Evolutionary conservation across 2,329 filamentous ascomycete genomes (phyloP).

Genomic region (Pleurostoma richardsiae): DNA sequence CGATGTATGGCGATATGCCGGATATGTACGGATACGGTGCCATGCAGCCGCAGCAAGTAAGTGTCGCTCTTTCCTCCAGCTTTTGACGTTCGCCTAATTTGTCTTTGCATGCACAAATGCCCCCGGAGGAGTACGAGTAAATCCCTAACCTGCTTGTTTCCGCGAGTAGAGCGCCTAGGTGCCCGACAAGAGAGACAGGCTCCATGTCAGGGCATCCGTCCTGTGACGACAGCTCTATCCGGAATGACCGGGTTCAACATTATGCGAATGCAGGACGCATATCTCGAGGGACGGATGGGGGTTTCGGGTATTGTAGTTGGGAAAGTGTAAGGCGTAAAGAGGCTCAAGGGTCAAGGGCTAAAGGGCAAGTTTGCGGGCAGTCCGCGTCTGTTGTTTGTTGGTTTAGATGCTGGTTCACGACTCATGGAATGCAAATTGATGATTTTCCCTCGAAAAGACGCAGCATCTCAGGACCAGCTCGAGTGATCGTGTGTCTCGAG

Average conservation of each 20-base stretch:
- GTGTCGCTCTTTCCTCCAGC: constrained; percentile 18
- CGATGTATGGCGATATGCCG: constrained; percentile 78
- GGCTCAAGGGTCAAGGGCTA: not conserved
- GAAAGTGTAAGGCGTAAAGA: not conserved
- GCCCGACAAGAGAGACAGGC: not conserved
- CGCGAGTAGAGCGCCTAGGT: constrained; percentile 7
- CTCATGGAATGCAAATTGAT: constrained; percentile 2
- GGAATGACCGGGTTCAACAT: not conserved
- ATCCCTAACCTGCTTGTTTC: constrained; percentile 1
- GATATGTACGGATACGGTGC: constrained; percentile 80
- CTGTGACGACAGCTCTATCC: no score
- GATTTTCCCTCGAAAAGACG: not conserved
- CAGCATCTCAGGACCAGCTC: no score
- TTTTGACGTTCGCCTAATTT: constrained; percentile 3
- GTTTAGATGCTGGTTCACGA: no score
- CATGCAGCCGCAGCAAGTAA: constrained; percentile 79
- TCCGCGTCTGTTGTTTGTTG: no score
- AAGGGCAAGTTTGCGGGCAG: no score
- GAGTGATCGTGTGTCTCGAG: not conserved
- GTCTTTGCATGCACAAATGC: constrained; percentile 33
- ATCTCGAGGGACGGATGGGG: not conserved
- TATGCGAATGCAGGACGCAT: constrained; percentile 1
- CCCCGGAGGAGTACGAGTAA: constrained; percentile 40
- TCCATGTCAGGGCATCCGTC: no score
- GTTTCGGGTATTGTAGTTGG: not conserved